phyloP scores from a whole-genome alignment of 1,284 basidiomycete genomes.

The Marasmius sp. region DNA sequence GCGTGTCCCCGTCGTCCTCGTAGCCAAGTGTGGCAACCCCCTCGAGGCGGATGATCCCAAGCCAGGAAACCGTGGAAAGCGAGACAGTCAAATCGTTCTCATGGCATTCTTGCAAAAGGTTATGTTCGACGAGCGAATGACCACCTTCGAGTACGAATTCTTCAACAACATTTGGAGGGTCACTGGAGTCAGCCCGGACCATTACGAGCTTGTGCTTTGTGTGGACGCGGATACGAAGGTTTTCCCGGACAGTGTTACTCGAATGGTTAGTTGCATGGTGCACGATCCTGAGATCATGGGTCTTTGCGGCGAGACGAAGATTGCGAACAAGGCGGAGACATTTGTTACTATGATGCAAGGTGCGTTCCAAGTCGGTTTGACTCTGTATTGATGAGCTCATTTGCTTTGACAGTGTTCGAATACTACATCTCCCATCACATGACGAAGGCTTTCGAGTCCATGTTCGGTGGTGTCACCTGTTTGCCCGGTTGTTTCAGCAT shows the following conservation, averaged over 20 bases:
- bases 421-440: conserved; percentile 99
- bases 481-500: conserved; percentile 99
- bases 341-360: conserved; percentile 99
- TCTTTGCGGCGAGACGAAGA: conserved; percentile 97
- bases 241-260: conserved; percentile 90
- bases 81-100: conserved; percentile 96
- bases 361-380: conserved; percentile 35
- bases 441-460: conserved; percentile 98
- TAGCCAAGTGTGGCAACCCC: conserved; percentile 93
- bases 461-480: conserved; percentile 99
- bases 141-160: conserved; percentile 98
- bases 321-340: conserved; percentile 96
- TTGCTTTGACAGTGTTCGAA: conserved; percentile 76
- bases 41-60: conserved; percentile 87
- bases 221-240: conserved; percentile 99
- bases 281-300: conserved; percentile 98
- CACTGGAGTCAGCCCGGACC: conserved; percentile 95
- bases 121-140: conserved; percentile 99
- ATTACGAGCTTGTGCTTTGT: conserved; percentile 94
- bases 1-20: conserved; percentile 91
- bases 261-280: conserved; percentile 94
- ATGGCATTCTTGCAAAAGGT: conserved; percentile 99
- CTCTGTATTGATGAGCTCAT: conserved; percentile 11
- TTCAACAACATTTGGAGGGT: conserved; percentile 97
- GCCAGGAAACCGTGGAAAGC: conserved; percentile 98